Evolutionary conservation across 257 asterid species (phyloP).

Genomic region (Solanum gandarillasii): DNA sequence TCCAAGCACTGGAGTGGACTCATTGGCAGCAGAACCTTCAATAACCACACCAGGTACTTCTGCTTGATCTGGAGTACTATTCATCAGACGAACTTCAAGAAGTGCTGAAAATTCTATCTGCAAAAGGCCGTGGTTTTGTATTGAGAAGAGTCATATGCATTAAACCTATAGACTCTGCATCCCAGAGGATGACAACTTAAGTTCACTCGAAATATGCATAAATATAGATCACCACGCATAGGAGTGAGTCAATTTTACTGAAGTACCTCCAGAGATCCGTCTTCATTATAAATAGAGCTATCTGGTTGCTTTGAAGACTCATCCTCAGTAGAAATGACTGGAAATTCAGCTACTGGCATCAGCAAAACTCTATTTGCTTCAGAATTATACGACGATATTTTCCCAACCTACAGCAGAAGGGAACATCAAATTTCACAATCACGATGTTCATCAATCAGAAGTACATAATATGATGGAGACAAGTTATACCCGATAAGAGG

Average conservation of each 20-base stretch:
- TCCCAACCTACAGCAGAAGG: conserved; percentile 57
- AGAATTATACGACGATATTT: conserved; percentile 40
- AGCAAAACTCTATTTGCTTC: conserved; percentile 35
- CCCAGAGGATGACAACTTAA: background rate
- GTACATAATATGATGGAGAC: background rate
- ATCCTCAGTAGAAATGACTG: conserved; percentile 34
- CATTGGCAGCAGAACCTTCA: conserved; percentile 24
- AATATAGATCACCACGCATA: background rate
- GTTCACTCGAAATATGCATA: background rate
- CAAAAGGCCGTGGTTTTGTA: conserved; percentile 1
- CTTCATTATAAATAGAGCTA: conserved; percentile 51
- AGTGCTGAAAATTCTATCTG: conserved; percentile 72
- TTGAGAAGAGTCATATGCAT: background rate
- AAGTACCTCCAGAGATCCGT: conserved; percentile 83
- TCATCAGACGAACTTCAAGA: conserved; percentile 53
- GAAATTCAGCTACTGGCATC: conserved; percentile 56
- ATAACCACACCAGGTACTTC: conserved; percentile 8
- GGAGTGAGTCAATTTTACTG: background rate
- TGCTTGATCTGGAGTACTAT: conserved; percentile 27
- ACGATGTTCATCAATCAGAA: background rate
- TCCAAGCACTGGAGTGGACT: conserved; percentile 12
- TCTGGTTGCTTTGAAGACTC: conserved; percentile 33
- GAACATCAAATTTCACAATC: background rate
- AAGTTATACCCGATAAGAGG: conserved; percentile 54
- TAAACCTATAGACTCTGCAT: background rate